Percentiles rank a stretch among this genome's conserved stretches.
phyloP scores from a whole-genome alignment of 1,139 yeast genomes.

The Geotrichum citri-aurantii region DNA sequence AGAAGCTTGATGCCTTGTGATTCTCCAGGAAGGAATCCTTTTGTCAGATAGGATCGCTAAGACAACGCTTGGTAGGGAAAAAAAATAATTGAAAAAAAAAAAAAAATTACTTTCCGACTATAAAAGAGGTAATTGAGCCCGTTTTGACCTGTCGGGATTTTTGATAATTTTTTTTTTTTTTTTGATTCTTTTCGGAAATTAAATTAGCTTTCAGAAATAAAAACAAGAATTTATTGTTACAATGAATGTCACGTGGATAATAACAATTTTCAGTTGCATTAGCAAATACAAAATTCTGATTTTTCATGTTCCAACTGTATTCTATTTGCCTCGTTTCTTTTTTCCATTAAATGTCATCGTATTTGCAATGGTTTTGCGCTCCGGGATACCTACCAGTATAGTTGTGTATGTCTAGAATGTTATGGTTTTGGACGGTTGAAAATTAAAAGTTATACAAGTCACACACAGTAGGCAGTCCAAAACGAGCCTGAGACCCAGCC shows the following conservation, averaged over 20 bases:
- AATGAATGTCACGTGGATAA: slow-evolving; percentile 30
- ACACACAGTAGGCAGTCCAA: neutral
- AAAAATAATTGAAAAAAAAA: neutral
- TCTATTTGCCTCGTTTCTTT: too few species aligned
- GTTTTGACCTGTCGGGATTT: neutral
- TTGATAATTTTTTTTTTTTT: neutral
- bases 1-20: neutral
- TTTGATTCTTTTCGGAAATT: neutral
- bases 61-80: neutral
- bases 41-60: neutral
- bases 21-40: neutral
- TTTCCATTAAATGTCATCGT: too few species aligned
- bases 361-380: too few species aligned
- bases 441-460: slow-evolving; percentile 9
- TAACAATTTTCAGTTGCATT: neutral
- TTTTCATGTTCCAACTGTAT: too few species aligned
- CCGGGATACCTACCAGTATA: too few species aligned
- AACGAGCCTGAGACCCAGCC: neutral
- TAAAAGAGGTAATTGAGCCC: neutral
- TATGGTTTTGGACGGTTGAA: neutral
- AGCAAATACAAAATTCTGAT: too few species aligned
- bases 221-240: neutral
- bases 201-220: neutral
- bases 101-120: neutral
- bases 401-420: too few species aligned